phyloP scores from a whole-genome alignment of 2,329 filamentous ascomycete species.

The Ceratocystis ficicola region DNA sequence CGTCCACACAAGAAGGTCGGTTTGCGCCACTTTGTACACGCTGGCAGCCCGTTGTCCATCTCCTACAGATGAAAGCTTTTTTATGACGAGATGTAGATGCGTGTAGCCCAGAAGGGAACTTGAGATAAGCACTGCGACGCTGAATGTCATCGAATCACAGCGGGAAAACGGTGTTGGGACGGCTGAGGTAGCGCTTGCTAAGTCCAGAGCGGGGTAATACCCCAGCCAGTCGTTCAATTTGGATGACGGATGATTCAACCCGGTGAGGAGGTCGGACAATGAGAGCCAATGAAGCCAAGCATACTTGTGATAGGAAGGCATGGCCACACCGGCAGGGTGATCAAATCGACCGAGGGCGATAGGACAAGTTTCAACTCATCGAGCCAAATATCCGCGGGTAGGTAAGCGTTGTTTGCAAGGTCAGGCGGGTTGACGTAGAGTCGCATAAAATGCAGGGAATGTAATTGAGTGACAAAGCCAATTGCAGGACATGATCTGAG shows the following conservation, averaged over 20 bases:
- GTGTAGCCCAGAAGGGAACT: background rate
- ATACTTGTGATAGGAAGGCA: background rate
- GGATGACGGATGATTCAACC: background rate
- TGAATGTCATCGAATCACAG: background rate
- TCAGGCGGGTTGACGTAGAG: background rate
- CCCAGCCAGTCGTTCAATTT: background rate
- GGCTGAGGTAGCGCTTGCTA: background rate
- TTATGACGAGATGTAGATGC: background rate
- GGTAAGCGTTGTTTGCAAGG: background rate
- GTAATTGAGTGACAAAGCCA: background rate
- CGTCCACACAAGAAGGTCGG: background rate
- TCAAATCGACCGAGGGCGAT: background rate
- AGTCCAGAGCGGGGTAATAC: background rate
- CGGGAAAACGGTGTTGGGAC: background rate
- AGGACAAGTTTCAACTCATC: background rate
- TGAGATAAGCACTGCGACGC: background rate
- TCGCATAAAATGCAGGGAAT: background rate
- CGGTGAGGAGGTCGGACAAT: background rate
- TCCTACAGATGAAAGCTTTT: background rate
- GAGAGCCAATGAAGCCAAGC: background rate
- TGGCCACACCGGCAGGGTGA: background rate
- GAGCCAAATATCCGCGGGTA: background rate
- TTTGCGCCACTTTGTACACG: conserved; percentile 4
- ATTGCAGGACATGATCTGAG: background rate
- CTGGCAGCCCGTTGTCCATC: background rate